A percentile compares a stretch with the other conserved stretches of the same genome.
Conservation (phyloP, 106 monocot genomes). For the Amphibolis antarctica region DNA sequence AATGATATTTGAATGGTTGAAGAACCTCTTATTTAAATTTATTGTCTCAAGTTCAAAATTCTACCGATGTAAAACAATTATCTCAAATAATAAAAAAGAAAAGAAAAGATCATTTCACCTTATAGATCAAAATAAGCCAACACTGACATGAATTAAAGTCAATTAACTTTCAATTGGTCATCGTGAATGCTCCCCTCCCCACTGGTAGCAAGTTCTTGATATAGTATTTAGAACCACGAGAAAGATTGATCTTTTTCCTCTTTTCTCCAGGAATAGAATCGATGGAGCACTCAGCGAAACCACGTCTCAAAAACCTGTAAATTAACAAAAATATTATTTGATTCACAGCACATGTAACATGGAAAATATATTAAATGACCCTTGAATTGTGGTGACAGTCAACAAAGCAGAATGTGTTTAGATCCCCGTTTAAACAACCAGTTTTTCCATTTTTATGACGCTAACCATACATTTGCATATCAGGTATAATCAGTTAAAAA, state of each 20-base stretch:
- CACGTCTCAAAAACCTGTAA: constrained; percentile 81
- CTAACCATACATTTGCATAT: no score
- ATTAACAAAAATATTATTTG: not conserved
- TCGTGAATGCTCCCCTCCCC: constrained; percentile 21
- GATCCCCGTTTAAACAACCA: no score
- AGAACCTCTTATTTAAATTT: no score
- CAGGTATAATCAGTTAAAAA: not conserved
- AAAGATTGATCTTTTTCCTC: constrained; percentile 51
- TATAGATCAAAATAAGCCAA: not conserved
- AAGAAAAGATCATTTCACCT: no score
- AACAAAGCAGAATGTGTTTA: no score
- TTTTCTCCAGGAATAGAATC: constrained; percentile 55
- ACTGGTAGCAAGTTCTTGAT: constrained; percentile 41
- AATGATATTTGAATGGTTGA: no score
- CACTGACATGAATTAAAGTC: not conserved
- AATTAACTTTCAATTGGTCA: not conserved
- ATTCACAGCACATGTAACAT: not conserved
- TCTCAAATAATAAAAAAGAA: no score
- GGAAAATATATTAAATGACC: not conserved
- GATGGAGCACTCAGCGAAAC: constrained; percentile 60
- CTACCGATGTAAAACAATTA: no score
- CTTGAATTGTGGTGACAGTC: not conserved
- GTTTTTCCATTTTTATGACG: no score
- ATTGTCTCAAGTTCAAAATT: no score
- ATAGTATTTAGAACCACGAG: constrained; percentile 82